phyloP scores from a whole-genome alignment of 2,329 filamentous ascomycete genomes.

The Escovopsis sp. region DNA sequence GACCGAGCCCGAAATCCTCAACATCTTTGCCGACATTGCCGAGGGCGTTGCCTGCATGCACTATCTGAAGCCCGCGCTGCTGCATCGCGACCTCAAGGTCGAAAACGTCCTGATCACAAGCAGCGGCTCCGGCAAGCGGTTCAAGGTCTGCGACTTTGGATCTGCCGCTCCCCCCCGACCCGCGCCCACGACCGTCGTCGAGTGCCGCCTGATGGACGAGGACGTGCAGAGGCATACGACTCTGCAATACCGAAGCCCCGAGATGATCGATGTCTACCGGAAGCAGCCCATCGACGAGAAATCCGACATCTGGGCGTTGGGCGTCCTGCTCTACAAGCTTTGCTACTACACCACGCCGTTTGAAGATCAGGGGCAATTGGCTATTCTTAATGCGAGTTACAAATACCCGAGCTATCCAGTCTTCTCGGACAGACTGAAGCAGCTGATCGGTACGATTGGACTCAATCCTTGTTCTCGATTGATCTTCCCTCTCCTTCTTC shows the following conservation, averaged over 20 bases:
- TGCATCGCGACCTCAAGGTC: slow-evolving; percentile 93
- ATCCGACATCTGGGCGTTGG: slow-evolving; percentile 94
- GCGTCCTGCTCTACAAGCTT: slow-evolving; percentile 89
- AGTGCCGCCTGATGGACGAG: slow-evolving; percentile 87
- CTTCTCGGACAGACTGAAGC: slow-evolving; percentile 83
- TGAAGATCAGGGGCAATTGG: slow-evolving; percentile 93
- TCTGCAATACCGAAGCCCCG: slow-evolving; percentile 89
- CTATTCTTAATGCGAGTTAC: slow-evolving; percentile 90
- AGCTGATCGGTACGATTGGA: slow-evolving; percentile 57
- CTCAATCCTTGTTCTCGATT: neutral
- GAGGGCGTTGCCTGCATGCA: slow-evolving; percentile 98
- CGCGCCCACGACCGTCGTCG: slow-evolving; percentile 71
- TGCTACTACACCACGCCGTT: slow-evolving; percentile 99
- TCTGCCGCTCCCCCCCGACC: slow-evolving; percentile 73
- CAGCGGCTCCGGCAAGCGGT: slow-evolving; percentile 51
- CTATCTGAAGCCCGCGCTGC: slow-evolving; percentile 82
- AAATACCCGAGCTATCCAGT: slow-evolving; percentile 77
- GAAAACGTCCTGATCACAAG: slow-evolving; percentile 89
- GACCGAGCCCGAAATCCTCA: slow-evolving; percentile 92
- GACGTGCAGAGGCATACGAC: slow-evolving; percentile 96
- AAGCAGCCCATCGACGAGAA: slow-evolving; percentile 97
- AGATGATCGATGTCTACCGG: slow-evolving; percentile 97
- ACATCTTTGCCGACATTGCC: slow-evolving; percentile 91
- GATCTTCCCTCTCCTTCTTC: too few relatives aligned
- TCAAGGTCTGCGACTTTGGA: slow-evolving; percentile 98